These are phyloP conservation scores for Aulographum hederae DNA, from an alignment of 2,329 filamentous ascomycete species.

Conservation along the genomic window DNA sequence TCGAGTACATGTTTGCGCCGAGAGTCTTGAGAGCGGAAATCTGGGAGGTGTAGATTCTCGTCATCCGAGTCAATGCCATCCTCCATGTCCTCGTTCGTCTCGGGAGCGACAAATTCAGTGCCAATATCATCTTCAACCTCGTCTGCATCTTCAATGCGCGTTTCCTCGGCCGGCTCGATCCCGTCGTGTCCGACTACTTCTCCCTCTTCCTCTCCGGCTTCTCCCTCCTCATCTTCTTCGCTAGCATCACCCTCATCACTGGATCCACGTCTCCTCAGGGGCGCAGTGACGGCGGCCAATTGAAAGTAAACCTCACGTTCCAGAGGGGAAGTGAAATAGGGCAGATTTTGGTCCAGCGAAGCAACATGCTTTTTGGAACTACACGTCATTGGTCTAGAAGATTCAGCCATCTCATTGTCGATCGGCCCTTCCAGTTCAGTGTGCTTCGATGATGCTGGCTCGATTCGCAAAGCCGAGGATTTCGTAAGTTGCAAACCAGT, in stretches of 20 bases:
- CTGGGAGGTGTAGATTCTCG: background rate
- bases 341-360: background rate
- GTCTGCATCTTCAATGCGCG: background rate
- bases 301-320: background rate
- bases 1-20: background rate
- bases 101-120: background rate
- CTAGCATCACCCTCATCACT: background rate
- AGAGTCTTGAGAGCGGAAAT: background rate
- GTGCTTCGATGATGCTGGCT: no score
- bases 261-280: background rate
- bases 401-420: no score
- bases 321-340: background rate
- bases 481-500: no score
- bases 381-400: no score
- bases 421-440: no score
- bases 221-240: background rate
- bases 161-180: background rate
- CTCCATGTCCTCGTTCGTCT: background rate
- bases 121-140: background rate
- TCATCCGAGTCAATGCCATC: background rate
- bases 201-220: background rate
- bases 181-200: background rate
- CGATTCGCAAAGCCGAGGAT: no score
- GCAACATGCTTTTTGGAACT: no score
- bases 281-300: background rate